These are phyloP conservation scores for Vitis cinerea DNA, from an alignment of 164 flowering plant genomes.

Conservation along the genomic window DNA sequence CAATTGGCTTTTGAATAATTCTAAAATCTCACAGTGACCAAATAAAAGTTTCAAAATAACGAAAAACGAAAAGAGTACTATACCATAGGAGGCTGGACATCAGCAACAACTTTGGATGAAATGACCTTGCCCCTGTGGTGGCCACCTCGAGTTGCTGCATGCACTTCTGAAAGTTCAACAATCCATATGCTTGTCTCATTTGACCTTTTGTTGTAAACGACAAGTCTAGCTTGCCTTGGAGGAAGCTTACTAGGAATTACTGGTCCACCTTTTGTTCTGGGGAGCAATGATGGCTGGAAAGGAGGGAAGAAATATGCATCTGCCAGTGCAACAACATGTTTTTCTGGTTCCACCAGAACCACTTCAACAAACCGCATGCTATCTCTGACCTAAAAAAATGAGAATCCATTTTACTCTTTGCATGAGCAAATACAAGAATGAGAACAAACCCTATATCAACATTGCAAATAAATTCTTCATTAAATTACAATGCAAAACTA, in stretches of 20 bases:
- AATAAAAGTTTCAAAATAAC: background rate
- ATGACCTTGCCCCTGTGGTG: slow-evolving; percentile 94
- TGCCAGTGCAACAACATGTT: slow-evolving; percentile 85
- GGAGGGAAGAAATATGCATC: slow-evolving; percentile 99
- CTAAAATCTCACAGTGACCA: too few relatives aligned
- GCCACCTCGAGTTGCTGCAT: slow-evolving; percentile 95
- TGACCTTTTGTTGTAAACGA: slow-evolving; percentile 79
- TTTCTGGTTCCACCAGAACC: slow-evolving; percentile 76
- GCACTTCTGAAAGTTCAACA: slow-evolving; percentile 82
- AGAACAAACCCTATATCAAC: background rate
- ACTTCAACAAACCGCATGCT: slow-evolving; percentile 95
- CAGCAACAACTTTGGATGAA: slow-evolving; percentile 78
- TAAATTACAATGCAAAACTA: background rate
- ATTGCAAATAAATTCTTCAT: background rate
- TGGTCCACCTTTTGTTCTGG: slow-evolving; percentile 81
- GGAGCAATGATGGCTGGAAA: slow-evolving; percentile 88
- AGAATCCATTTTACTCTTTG: background rate
- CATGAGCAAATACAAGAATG: background rate
- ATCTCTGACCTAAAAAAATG: slow-evolving; percentile 70
- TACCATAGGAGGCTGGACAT: slow-evolving; percentile 99
- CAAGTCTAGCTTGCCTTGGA: slow-evolving; percentile 81
- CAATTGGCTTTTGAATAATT: too few relatives aligned
- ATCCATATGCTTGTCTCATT: slow-evolving; percentile 90
- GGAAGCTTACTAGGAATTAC: slow-evolving; percentile 82
- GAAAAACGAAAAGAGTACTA: background rate